Evolutionary conservation across 768 basidiomycete genomes (phyloP), one percentile per base, ranked within the genome.

Genomic region (Chalciporus pseudorubinellus): DNA sequence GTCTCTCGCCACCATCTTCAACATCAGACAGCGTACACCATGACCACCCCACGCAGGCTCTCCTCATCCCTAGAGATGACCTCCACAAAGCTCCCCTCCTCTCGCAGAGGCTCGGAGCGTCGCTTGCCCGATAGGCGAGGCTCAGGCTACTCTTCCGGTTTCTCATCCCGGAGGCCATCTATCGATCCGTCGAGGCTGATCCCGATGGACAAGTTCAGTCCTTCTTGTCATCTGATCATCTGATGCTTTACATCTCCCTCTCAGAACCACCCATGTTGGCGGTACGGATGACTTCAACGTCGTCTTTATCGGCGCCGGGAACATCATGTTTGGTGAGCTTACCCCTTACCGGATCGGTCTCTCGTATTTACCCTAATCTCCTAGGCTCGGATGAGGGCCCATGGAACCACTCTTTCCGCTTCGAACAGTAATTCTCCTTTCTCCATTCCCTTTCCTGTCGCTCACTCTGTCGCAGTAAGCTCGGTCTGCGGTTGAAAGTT

Each of bases 401-500:
- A 18, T 94, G 91, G 91, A 92, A 94, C 69, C 91, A 93, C 67
- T 92, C 89, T 26, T 88, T 92, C 79, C 88, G 91, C 61, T 80
- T 92, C 49, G 90, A 92, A 75, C 87, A 90, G 91, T 91, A 59
- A 60, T 83, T 70, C 13, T 38, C 47, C 31, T 21, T 36, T 29
- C 33, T 48, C 10, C 29, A 31, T 40, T 39, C 22, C 46, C 14
- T 43, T 22, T 16, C n/a, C 44, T 18, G 19, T 40, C 33, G 21
- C 54, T 68, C 36, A 60, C 21, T 28, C 44, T 43, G 44, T 46
- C 43, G 44, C 59, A 91, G 92, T 72, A 95, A 98, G 77, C 87
- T 98, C 53, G 95, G 95, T 42, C 86, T 84, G 19, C 91, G 95
- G 58, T 89, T 98, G 70, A 98, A 95, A 69, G 92, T 99, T 50